Conservation (phyloP, 139 green algal species). For the Desmodesmus armatus region DNA sequence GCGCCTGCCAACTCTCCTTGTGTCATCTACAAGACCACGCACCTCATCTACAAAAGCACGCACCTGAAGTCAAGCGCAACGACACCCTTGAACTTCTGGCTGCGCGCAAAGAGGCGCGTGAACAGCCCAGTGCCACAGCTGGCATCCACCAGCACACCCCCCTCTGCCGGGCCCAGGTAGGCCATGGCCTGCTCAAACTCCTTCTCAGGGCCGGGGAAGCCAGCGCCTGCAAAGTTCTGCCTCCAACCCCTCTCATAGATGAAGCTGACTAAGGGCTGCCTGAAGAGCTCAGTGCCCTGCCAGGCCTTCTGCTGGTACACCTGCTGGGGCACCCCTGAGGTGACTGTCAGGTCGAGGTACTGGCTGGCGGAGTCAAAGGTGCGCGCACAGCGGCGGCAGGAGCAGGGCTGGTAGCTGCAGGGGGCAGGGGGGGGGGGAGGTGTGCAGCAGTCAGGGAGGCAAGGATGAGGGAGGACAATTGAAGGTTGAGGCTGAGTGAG, state of each 20-base stretch:
- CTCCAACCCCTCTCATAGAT: constrained; percentile 97
- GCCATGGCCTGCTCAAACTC: constrained; percentile 82
- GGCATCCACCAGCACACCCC: constrained; percentile 75
- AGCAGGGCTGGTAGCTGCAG: constrained; percentile 30
- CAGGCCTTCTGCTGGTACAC: constrained; percentile 67
- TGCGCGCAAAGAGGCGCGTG: constrained; percentile 82
- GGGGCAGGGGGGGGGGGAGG: not conserved
- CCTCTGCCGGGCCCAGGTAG: constrained; percentile 57
- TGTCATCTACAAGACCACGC: no score
- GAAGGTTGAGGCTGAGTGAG: not conserved
- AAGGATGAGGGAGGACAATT: not conserved
- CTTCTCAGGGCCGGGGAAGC: constrained; percentile 85
- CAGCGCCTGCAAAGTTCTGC: constrained; percentile 89
- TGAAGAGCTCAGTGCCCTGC: constrained; percentile 76
- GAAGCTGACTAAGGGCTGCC: constrained; percentile 84
- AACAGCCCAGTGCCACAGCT: constrained; percentile 96
- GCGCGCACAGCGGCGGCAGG: constrained; percentile 61
- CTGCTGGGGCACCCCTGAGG: constrained; percentile 58
- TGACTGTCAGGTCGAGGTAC: constrained; percentile 80
- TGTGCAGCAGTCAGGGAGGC: no score
- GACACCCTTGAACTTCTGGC: constrained; percentile 76
- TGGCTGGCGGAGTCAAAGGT: constrained; percentile 53
- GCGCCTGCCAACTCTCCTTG: no score
- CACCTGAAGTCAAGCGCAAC: constrained; percentile 89
- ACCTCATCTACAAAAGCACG: no score